phyloP scores from a whole-genome alignment of 1,284 basidiomycete genomes.

The Fomitopsis schrenkii region DNA sequence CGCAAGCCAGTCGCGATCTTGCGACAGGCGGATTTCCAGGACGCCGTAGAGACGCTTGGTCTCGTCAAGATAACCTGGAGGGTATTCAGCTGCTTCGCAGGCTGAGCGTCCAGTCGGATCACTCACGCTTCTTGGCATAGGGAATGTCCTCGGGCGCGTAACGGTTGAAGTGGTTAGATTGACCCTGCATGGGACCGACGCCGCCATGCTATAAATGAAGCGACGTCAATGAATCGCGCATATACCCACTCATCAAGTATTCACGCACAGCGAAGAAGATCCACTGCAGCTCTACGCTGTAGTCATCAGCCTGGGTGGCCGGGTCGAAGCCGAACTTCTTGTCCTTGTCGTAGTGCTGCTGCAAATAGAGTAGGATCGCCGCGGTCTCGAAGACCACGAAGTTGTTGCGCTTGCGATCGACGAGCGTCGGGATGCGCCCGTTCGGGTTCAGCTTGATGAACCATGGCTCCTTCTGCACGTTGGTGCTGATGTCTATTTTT shows the following conservation, averaged over 20 bases:
- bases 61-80: constrained; percentile 67
- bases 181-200: constrained; percentile 76
- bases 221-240: background rate
- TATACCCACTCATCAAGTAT: background rate
- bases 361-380: constrained; percentile 51
- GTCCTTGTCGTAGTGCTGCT: constrained; percentile 45
- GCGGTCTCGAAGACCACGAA: constrained; percentile 54
- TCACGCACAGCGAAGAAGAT: constrained; percentile 66
- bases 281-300: constrained; percentile 71
- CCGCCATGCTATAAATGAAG: constrained; percentile 49
- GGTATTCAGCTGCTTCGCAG: background rate
- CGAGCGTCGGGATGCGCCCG: constrained; percentile 52
- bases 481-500: constrained; percentile 35
- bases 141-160: constrained; percentile 61
- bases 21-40: constrained; percentile 60
- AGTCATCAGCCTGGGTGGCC: constrained; percentile 31
- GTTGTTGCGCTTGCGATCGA: constrained; percentile 37
- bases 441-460: constrained; percentile 60
- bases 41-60: constrained; percentile 76
- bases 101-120: background rate
- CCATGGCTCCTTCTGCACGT: constrained; percentile 51
- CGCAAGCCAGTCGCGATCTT: constrained; percentile 63
- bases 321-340: constrained; percentile 45
- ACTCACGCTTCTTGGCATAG: constrained; percentile 56
- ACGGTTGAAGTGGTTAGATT: constrained; percentile 58